These are phyloP conservation scores for Anthracocystis panici-leucophaei DNA, from an alignment of 1,284 basidiomycete species.

Conservation along the genomic window DNA sequence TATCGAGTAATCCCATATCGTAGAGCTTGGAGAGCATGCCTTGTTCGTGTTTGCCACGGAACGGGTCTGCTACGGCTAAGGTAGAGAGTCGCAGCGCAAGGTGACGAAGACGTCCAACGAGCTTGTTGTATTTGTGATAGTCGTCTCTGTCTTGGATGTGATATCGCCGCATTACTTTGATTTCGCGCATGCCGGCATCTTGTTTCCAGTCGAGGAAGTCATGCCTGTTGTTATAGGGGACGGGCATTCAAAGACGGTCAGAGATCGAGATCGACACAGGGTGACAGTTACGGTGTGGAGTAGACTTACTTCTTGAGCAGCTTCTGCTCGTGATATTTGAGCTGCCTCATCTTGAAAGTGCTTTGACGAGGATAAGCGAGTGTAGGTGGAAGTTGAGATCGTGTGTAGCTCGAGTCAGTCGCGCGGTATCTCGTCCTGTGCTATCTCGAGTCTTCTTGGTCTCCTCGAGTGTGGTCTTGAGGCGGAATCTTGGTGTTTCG, in stretches of 20 bases:
- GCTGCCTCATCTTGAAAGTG: constrained; percentile 60
- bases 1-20: constrained; percentile 89
- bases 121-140: constrained; percentile 97
- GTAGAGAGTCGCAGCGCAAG: constrained; percentile 88
- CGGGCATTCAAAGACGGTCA: not conserved
- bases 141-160: constrained; percentile 81
- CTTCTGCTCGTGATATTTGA: constrained; percentile 69
- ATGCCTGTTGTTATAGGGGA: constrained; percentile 48
- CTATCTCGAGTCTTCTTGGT: not conserved
- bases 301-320: constrained; percentile 67
- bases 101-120: constrained; percentile 87
- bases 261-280: not conserved
- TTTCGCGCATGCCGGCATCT: constrained; percentile 90
- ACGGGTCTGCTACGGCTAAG: constrained; percentile 89
- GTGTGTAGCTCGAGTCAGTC: not conserved
- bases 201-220: constrained; percentile 86
- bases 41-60: constrained; percentile 84
- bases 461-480: not conserved
- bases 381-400: not conserved
- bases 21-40: constrained; percentile 93
- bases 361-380: not conserved
- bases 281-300: not conserved
- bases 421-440: not conserved
- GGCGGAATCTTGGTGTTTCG: not conserved
- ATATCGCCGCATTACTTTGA: constrained; percentile 94